Evolutionary conservation across 2,329 filamentous ascomycete genomes (phyloP).

Genomic region (Pseudogymnoascus sp.): DNA sequence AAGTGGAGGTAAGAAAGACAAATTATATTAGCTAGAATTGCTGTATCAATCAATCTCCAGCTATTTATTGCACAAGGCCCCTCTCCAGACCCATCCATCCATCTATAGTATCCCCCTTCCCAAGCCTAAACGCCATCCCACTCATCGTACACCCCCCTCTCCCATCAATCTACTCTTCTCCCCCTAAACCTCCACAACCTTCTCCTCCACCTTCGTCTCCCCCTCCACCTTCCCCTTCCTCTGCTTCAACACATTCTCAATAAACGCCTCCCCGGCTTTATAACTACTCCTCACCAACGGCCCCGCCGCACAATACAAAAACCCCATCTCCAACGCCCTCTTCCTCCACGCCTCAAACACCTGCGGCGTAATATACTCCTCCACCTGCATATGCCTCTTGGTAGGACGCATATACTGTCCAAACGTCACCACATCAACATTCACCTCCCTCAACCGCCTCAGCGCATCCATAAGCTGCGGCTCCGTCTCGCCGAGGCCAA

Average conservation of each 20-base stretch:
- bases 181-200: neutral
- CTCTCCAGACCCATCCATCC: neutral
- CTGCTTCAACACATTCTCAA: slow-evolving; percentile 77
- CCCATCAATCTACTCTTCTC: neutral
- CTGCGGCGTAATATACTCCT: slow-evolving; percentile 87
- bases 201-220: neutral
- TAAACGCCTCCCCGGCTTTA: slow-evolving; percentile 97
- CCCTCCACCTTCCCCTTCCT: slow-evolving; percentile 15
- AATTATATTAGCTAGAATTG: neutral
- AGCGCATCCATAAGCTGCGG: slow-evolving; percentile 74
- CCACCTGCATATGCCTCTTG: slow-evolving; percentile 94
- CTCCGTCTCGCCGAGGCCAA: slow-evolving; percentile 88
- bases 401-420: slow-evolving; percentile 99
- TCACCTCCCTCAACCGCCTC: slow-evolving; percentile 62
- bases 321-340: slow-evolving; percentile 86
- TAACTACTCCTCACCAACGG: slow-evolving; percentile 91
- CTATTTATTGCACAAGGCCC: neutral
- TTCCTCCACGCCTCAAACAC: slow-evolving; percentile 88
- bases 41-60: neutral
- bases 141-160: neutral
- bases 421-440: slow-evolving; percentile 94
- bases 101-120: neutral
- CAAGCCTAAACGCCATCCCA: neutral
- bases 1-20: neutral
- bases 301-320: slow-evolving; percentile 91